Evolutionary conservation across 2,329 filamentous ascomycete species (phyloP).

Genomic region (Tolypocladium nubicola): DNA sequence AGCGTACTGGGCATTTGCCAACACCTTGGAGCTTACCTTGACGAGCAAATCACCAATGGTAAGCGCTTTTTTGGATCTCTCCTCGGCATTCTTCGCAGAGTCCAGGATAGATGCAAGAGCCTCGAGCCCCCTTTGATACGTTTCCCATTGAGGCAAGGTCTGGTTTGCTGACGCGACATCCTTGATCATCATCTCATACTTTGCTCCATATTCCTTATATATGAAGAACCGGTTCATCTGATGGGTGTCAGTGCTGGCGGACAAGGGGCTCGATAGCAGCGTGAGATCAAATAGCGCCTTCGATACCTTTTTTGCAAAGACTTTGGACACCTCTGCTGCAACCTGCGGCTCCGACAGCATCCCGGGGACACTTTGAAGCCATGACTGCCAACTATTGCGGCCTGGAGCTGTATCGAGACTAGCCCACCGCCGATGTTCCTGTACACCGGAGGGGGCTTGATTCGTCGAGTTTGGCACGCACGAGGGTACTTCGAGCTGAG

Average conservation of each 20-base stretch:
- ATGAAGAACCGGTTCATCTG: slow-evolving; percentile 74
- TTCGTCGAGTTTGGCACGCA: slow-evolving; percentile 6
- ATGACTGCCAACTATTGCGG: slow-evolving; percentile 23
- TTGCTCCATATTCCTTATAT: slow-evolving; percentile 87
- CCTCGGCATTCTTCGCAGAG: slow-evolving; percentile 53
- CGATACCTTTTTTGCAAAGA: slow-evolving; percentile 48
- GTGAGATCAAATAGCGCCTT: neutral
- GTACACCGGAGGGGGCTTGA: neutral
- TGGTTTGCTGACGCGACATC: slow-evolving; percentile 62
- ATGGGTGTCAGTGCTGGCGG: neutral
- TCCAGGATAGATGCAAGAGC: slow-evolving; percentile 65
- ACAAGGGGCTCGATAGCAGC: neutral
- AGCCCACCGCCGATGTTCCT: slow-evolving; percentile 33
- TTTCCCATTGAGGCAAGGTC: slow-evolving; percentile 61
- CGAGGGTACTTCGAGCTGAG: slow-evolving; percentile 22
- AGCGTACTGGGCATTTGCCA: neutral
- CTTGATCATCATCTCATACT: slow-evolving; percentile 76
- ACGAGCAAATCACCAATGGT: slow-evolving; percentile 81
- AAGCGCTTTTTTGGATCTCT: slow-evolving; percentile 61
- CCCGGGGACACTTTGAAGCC: slow-evolving; percentile 36
- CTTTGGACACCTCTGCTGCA: slow-evolving; percentile 48
- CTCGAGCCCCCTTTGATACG: slow-evolving; percentile 79
- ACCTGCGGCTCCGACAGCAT: slow-evolving; percentile 48
- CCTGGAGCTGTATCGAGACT: slow-evolving; percentile 37
- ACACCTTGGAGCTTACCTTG: slow-evolving; percentile 47